These are phyloP conservation scores for Suillus spraguei DNA, from an alignment of 768 basidiomycete species.

Conservation along the genomic window DNA sequence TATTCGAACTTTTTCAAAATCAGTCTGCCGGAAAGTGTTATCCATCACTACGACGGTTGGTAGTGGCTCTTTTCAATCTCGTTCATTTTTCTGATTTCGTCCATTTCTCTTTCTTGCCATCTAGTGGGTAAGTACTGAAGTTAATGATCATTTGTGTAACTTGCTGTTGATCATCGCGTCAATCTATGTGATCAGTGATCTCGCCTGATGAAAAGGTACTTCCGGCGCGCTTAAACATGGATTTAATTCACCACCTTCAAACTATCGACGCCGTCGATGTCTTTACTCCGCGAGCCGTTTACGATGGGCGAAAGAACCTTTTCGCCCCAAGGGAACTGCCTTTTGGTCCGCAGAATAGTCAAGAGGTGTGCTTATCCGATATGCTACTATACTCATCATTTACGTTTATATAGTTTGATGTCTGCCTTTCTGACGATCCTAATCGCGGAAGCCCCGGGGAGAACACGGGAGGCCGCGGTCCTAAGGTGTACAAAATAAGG, in stretches of 20 bases:
- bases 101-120: slow-evolving; percentile 4
- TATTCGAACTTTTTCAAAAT: slow-evolving; percentile 66
- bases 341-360: slow-evolving; percentile 51
- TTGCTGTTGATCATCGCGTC: slow-evolving; percentile 16
- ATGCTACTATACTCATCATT: slow-evolving; percentile 5
- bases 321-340: slow-evolving; percentile 65
- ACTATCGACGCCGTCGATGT: slow-evolving; percentile 55
- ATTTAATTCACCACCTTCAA: slow-evolving; percentile 68
- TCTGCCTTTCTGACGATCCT: slow-evolving; percentile 48
- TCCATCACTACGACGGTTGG: slow-evolving; percentile 82
- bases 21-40: slow-evolving; percentile 60
- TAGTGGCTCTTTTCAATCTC: slow-evolving; percentile 9
- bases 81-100: slow-evolving; percentile 25
- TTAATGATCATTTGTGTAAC: not conserved
- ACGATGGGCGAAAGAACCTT: slow-evolving; percentile 80
- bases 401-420: slow-evolving; percentile 53
- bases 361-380: slow-evolving; percentile 46
- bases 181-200: slow-evolving; percentile 48
- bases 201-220: slow-evolving; percentile 68
- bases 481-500: slow-evolving; percentile 68
- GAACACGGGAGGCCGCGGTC: slow-evolving; percentile 41
- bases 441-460: slow-evolving; percentile 34
- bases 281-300: slow-evolving; percentile 74
- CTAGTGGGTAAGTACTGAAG: slow-evolving; percentile 24
- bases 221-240: slow-evolving; percentile 69